Conservation (phyloP, 768 basidiomycete genomes). For the Grammothele lineata region DNA sequence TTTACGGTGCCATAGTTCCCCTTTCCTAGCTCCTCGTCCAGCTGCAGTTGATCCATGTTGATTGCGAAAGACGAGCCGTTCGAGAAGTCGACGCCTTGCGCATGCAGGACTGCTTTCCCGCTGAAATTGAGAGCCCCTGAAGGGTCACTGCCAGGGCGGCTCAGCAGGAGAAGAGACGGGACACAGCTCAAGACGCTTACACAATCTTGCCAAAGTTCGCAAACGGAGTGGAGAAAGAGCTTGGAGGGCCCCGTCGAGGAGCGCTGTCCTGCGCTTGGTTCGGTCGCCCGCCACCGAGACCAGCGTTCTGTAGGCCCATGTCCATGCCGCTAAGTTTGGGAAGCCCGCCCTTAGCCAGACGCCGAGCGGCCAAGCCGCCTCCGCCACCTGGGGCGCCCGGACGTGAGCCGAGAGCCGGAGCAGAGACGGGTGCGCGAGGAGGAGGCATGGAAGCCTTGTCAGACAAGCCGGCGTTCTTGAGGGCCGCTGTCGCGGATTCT, state of each 20-base stretch:
- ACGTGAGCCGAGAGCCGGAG: conserved; percentile 14
- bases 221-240: conserved; percentile 71
- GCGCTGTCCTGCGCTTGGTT: conserved; percentile 36
- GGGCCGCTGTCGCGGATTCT: conserved; percentile 38
- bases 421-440: conserved; percentile 27
- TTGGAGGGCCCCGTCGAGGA: conserved; percentile 25
- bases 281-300: conserved; percentile 68
- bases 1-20: conserved; percentile 99
- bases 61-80: conserved; percentile 89
- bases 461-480: conserved; percentile 17
- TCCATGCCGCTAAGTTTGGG: conserved; percentile 42
- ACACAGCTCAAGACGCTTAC: conserved; percentile 43
- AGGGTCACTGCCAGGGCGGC: conserved; percentile 67
- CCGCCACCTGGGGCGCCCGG: conserved; percentile 7
- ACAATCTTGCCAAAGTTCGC: conserved; percentile 92
- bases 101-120: conserved; percentile 90
- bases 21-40: conserved; percentile 90
- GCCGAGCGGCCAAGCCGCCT: conserved; percentile 25
- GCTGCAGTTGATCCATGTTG: conserved; percentile 89
- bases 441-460: conserved; percentile 1
- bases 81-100: conserved; percentile 84
- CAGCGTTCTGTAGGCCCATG: conserved; percentile 53
- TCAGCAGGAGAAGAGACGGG: conserved; percentile 1
- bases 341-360: conserved; percentile 12
- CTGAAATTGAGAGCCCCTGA: conserved; percentile 93